A percentile compares a stretch with the other conserved stretches of the same genome.
Evolutionary conservation across 805 yeast genomes (phyloP).

Genomic region (Ogataea pilisensis): DNA sequence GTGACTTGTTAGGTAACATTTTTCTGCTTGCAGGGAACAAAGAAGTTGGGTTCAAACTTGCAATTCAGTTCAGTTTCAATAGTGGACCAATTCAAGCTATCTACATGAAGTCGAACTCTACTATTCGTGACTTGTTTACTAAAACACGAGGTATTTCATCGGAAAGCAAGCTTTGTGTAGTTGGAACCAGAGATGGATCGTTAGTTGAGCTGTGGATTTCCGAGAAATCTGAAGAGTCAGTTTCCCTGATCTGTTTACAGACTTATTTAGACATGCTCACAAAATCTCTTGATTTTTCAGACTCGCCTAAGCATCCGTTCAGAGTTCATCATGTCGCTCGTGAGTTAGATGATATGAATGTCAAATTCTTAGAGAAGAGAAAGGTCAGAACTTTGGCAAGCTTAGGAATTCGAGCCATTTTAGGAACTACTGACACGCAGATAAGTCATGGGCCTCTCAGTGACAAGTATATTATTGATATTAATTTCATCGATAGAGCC

Average conservation of each 20-base stretch:
- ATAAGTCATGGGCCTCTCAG: too few relatives aligned
- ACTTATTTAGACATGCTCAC: neutral
- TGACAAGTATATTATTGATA: too few relatives aligned
- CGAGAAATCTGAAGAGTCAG: neutral
- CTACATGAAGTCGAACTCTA: neutral
- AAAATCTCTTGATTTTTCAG: neutral
- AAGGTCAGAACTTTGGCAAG: neutral
- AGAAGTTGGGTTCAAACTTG: neutral
- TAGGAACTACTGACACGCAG: too few relatives aligned
- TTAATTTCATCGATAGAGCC: neutral
- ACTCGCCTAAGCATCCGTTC: too few relatives aligned
- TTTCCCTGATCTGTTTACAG: neutral
- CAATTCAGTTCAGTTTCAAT: neutral
- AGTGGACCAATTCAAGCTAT: constrained; percentile 4
- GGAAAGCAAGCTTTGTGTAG: constrained; percentile 2
- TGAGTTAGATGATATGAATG: neutral
- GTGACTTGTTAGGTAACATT: constrained; percentile 25
- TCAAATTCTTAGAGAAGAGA: neutral
- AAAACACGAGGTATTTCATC: constrained; percentile 5
- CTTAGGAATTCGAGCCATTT: neutral
- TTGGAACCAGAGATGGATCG: constrained; percentile 17
- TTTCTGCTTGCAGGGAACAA: constrained; percentile 6
- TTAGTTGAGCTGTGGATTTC: constrained; percentile 4
- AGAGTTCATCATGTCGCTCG: too few relatives aligned
- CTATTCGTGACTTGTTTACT: too few relatives aligned